phyloP scores from a whole-genome alignment of 2,329 filamentous ascomycete species.

The Neoscytalidium dimidiatum region DNA sequence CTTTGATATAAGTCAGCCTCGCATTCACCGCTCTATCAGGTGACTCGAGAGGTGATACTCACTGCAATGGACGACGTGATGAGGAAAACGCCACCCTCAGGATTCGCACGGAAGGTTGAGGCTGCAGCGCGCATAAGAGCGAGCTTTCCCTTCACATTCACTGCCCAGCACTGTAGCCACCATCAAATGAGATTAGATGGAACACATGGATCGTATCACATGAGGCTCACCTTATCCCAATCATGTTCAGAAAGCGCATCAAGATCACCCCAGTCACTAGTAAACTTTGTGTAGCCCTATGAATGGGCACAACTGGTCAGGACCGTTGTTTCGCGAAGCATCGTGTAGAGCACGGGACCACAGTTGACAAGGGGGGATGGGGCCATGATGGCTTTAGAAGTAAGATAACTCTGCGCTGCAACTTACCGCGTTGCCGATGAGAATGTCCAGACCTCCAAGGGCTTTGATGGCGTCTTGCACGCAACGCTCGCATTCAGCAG shows the following conservation, averaged over 20 bases:
- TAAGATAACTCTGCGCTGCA: too few relatives aligned
- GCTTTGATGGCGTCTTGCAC: conserved; percentile 60
- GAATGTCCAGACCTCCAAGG: conserved; percentile 73
- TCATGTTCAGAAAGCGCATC: conserved; percentile 61
- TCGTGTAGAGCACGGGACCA: neutral
- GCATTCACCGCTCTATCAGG: neutral
- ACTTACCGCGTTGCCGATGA: conserved; percentile 72
- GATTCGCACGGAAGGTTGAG: conserved; percentile 61
- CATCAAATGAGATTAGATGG: conserved; percentile 3
- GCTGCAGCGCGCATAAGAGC: conserved; percentile 58
- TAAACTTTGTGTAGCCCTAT: conserved; percentile 64
- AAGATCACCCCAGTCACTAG: conserved; percentile 56
- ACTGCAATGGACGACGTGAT: conserved; percentile 65
- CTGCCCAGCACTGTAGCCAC: conserved; percentile 56
- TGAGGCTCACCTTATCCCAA: conserved; percentile 62
- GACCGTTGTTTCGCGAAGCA: neutral
- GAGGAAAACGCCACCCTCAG: conserved; percentile 64
- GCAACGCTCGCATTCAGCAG: conserved; percentile 59
- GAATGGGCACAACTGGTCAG: neutral
- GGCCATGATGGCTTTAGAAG: too few relatives aligned
- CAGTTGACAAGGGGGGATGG: too few relatives aligned
- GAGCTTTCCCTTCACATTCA: conserved; percentile 58
- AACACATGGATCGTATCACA: too few relatives aligned
- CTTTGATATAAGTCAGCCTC: conserved; percentile 29
- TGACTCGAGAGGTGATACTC: conserved; percentile 23